Base-by-base conservation (phyloP, 768 basidiomycete species). In the Asterophora parasitica region DNA sequence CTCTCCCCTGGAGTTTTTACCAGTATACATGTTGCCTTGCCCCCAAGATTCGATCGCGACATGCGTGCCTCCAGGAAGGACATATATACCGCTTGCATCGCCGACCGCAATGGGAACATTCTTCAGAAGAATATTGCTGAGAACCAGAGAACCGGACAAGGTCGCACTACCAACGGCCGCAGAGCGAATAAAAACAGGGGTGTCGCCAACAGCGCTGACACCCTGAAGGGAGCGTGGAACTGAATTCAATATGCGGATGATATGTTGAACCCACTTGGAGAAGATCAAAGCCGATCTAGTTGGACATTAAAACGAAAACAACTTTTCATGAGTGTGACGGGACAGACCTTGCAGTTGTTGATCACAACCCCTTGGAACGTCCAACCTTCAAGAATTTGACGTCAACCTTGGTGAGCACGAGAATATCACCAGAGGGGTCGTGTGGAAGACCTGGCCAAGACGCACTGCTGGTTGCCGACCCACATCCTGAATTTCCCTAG, bases 401-500 rank as follows among this genome's bases (percentile, higher is more conserved):
- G 28, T 36, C n/a, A 44, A 11, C 42, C 7, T 12, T 17, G 6
- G 28, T 13, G 0, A 5, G n/a, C 11, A 34, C 7, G 10, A 28
- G n/a, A n/a, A n/a, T n/a, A n/a, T n/a, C n/a, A n/a, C n/a, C n/a
- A n/a, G n/a, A n/a, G n/a, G n/a, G n/a, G n/a, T n/a, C n/a, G n/a
- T n/a, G n/a, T n/a, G n/a, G n/a, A n/a, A n/a, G n/a, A n/a, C n/a
- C n/a, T 37, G 12, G 19, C 10, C 11, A 19, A 4, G 9, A 49
- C 76, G 51, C 57, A 85, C 75, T 89, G 88, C 64, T 90, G 88
- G 55, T 88, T 89, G 34, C 88, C 88, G 41, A 83, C 83, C 73
- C 76, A 79, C 53, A 89, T 80, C 6, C 83, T 87, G 53, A 66
- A 79, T 63, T 78, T 81, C 17, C 85, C 84, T 78, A 16, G 39